Percentiles rank a stretch among this genome's conserved stretches.
phyloP scores from a whole-genome alignment of 2,329 filamentous ascomycete genomes.

The Metarhizium anisopliae region DNA sequence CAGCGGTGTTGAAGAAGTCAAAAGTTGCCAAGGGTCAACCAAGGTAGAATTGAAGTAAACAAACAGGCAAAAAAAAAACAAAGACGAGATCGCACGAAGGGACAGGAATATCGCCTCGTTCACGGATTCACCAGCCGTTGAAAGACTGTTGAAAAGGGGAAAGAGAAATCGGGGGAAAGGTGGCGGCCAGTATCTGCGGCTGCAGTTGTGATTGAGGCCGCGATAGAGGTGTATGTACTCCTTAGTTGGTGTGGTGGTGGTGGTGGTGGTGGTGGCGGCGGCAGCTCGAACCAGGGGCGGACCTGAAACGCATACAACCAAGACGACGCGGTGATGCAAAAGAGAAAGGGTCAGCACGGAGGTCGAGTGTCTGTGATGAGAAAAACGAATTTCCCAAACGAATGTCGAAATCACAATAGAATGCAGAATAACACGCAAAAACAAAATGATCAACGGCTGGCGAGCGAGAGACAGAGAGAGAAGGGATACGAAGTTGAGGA shows the following conservation, averaged over 20 bases:
- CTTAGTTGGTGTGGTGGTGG: not conserved
- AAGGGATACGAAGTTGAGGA: not conserved
- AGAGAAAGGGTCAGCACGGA: not conserved
- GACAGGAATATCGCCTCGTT: not conserved
- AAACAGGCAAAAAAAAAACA: slow-evolving; percentile 11
- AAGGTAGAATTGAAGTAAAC: slow-evolving; percentile 20
- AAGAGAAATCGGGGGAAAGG: not conserved
- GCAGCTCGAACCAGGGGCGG: slow-evolving; percentile 1
- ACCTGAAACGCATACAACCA: slow-evolving; percentile 5
- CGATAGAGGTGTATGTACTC: not conserved
- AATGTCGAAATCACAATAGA: not conserved
- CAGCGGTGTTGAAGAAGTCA: slow-evolving; percentile 6
- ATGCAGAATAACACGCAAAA: slow-evolving; percentile 1
- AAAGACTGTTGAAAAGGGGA: not conserved
- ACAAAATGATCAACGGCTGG: not conserved
- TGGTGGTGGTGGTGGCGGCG: not conserved
- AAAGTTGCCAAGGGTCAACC: slow-evolving; percentile 48
- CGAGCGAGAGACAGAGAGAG: not conserved
- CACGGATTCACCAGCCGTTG: not conserved
- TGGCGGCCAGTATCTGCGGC: not conserved
- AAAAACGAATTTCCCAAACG: not conserved
- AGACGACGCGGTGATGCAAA: not conserved
- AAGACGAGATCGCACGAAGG: not conserved
- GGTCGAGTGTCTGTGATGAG: not conserved
- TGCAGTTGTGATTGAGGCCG: not conserved